Evolutionary conservation across 345 rosid genomes (phyloP).

Genomic region (Camelina laxa): DNA sequence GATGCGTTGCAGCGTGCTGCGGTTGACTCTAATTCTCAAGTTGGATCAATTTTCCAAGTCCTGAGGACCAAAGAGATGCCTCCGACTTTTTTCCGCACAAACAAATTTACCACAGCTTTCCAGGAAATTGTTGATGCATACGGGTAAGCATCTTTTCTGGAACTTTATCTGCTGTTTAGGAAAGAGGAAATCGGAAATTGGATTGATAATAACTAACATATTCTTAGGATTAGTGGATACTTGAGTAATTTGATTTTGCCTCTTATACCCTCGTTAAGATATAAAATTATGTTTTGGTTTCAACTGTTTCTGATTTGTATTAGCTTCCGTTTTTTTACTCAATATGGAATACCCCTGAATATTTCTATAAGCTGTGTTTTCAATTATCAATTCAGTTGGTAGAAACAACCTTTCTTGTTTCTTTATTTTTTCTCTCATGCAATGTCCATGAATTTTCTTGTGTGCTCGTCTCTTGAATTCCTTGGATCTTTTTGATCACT

Average conservation of each 20-base stretch:
- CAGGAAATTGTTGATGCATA: conserved; percentile 98
- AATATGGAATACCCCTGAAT: not conserved
- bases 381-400: conserved; percentile 1
- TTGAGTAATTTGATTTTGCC: not conserved
- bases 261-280: not conserved
- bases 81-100: conserved; percentile 89
- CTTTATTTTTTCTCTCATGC: conserved; percentile 4
- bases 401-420: conserved; percentile 35
- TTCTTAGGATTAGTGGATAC: conserved; percentile 3
- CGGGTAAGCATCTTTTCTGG: conserved; percentile 68
- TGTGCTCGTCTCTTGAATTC: conserved; percentile 15
- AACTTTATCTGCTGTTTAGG: conserved; percentile 19
- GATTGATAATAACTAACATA: conserved; percentile 3
- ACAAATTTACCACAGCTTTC: conserved; percentile 87
- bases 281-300: conserved; percentile 7
- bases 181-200: not conserved
- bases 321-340: not conserved
- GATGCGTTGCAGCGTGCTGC: conserved; percentile 92
- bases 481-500: conserved; percentile 13
- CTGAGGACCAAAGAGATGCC: conserved; percentile 87
- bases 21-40: conserved; percentile 90
- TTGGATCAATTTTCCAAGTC: conserved; percentile 87
- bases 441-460: not conserved
- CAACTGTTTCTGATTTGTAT: not conserved
- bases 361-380: not conserved